A percentile compares a stretch with the other conserved stretches of the same genome.
Evolutionary conservation across 345 rosid genomes (phyloP).

Genomic region (Populus alba): DNA sequence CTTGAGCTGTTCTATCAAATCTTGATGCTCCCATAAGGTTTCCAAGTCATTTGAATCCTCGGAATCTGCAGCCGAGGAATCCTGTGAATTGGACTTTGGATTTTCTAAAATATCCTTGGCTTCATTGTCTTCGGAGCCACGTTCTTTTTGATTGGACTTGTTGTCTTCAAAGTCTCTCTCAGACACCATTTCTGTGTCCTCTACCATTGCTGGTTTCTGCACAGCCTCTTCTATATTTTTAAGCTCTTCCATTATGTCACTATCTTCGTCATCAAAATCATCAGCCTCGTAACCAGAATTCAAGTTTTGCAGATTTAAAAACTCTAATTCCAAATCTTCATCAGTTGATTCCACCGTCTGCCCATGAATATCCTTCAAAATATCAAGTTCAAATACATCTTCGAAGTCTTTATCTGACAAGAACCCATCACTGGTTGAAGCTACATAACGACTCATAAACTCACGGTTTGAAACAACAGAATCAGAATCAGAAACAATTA

Average conservation of each 20-base stretch:
- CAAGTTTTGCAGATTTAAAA: slow-evolving; percentile 13
- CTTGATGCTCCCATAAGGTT: slow-evolving; percentile 88
- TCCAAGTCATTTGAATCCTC: slow-evolving; percentile 57
- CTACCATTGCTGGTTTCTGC: slow-evolving; percentile 3
- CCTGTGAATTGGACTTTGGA: slow-evolving; percentile 11
- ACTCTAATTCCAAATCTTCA: slow-evolving; percentile 21
- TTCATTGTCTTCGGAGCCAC: slow-evolving; percentile 12
- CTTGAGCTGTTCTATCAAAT: slow-evolving; percentile 81
- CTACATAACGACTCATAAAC: slow-evolving; percentile 35
- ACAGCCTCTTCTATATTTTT: slow-evolving; percentile 26
- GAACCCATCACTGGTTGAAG: slow-evolving; percentile 49
- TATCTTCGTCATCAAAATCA: slow-evolving; percentile 26
- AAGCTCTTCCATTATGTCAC: slow-evolving; percentile 33
- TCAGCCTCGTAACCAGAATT: slow-evolving; percentile 18
- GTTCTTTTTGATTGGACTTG: slow-evolving; percentile 10
- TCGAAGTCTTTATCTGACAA: slow-evolving; percentile 56
- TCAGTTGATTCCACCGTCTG: slow-evolving; percentile 16
- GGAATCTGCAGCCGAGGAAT: slow-evolving; percentile 27
- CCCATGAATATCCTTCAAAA: slow-evolving; percentile 8
- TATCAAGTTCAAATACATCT: slow-evolving; percentile 18
- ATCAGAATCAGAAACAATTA: slow-evolving; percentile 39
- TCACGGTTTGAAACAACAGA: slow-evolving; percentile 57
- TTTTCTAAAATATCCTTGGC: not conserved
- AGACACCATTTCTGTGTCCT: slow-evolving; percentile 1
- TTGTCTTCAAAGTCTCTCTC: slow-evolving; percentile 9